Percentiles rank a stretch among this genome's conserved stretches.
Evolutionary conservation across 2,329 filamentous ascomycete species (phyloP).

Genomic region (Metarhizium guizhouense): DNA sequence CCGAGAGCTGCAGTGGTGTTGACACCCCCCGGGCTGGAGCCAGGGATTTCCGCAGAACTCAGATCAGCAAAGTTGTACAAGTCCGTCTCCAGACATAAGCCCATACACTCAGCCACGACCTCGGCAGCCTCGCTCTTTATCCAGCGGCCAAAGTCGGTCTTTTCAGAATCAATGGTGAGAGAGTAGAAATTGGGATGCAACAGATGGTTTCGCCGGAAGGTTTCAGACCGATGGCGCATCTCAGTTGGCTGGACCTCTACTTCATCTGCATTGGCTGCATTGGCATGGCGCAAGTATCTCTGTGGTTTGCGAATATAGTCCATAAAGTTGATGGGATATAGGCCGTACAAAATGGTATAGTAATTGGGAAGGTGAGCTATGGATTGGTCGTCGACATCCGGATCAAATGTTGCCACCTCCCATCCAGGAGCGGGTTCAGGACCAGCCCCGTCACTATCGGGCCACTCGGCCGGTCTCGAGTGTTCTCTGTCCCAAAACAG

Average conservation of each 20-base stretch:
- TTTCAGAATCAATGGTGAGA: conserved; percentile 69
- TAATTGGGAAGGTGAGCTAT: conserved; percentile 64
- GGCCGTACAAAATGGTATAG: conserved; percentile 73
- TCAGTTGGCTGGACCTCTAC: conserved; percentile 71
- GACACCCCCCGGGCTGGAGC: conserved; percentile 12
- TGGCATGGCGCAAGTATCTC: conserved; percentile 64
- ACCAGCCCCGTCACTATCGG: conserved; percentile 21
- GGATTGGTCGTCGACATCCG: conserved; percentile 51
- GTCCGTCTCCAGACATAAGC: conserved; percentile 39
- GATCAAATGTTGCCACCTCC: conserved; percentile 54
- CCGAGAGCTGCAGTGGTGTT: conserved; percentile 12
- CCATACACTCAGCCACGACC: conserved; percentile 71
- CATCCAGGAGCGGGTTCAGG: conserved; percentile 35
- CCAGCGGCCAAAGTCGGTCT: conserved; percentile 68
- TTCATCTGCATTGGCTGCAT: conserved; percentile 61
- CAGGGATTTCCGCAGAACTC: neutral
- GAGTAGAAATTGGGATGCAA: conserved; percentile 81
- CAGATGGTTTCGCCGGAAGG: conserved; percentile 62
- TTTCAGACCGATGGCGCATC: conserved; percentile 66
- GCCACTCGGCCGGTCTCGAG: conserved; percentile 27
- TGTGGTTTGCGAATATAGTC: conserved; percentile 78
- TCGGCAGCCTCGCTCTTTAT: conserved; percentile 72
- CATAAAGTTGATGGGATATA: conserved; percentile 81
- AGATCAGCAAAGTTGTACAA: conserved; percentile 15
- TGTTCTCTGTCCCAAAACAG: conserved; percentile 66